Percentiles rank a stretch among this genome's conserved stretches.
These are phyloP conservation scores for Excoecaria cochinchinensis DNA, from an alignment of 345 rosid genomes.

Conservation along the genomic window DNA sequence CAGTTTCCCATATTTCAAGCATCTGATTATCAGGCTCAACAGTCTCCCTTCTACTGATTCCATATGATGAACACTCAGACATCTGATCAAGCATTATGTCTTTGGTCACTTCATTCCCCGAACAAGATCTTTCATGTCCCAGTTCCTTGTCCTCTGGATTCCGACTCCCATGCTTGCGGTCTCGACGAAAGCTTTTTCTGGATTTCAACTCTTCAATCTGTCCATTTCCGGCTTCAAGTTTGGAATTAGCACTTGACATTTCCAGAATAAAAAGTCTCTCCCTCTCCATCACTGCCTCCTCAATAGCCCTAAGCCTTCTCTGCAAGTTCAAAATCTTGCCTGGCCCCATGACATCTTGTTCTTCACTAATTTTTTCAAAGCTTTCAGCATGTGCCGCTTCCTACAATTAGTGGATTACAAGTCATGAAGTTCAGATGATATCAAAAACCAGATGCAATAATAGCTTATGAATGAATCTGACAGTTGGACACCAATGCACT, in stretches of 20 bases:
- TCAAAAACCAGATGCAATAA: background rate
- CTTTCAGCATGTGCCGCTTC: conserved; percentile 36
- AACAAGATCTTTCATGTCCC: conserved; percentile 45
- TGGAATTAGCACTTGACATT: conserved; percentile 46
- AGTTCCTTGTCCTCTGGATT: conserved; percentile 34
- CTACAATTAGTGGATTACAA: conserved; percentile 35
- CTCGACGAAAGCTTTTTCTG: conserved; percentile 28
- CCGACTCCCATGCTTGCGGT: conserved; percentile 31
- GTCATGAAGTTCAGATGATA: conserved; percentile 2
- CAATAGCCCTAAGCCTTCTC: conserved; percentile 61
- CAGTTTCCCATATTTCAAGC: conserved; percentile 59
- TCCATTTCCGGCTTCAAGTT: conserved; percentile 52
- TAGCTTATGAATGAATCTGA: background rate
- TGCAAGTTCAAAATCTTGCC: conserved; percentile 45
- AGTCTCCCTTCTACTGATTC: conserved; percentile 65
- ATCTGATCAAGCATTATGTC: conserved; percentile 92
- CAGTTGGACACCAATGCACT: background rate
- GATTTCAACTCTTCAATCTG: conserved; percentile 53
- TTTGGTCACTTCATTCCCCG: conserved; percentile 66
- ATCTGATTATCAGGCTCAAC: conserved; percentile 48
- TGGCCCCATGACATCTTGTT: conserved; percentile 18
- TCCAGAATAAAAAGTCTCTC: conserved; percentile 58
- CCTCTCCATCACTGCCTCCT: conserved; percentile 55
- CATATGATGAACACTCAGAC: conserved; percentile 81
- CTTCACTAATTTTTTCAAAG: conserved; percentile 30